phyloP scores from a whole-genome alignment of 2,329 filamentous ascomycete species.

The Alternaria longipes region DNA sequence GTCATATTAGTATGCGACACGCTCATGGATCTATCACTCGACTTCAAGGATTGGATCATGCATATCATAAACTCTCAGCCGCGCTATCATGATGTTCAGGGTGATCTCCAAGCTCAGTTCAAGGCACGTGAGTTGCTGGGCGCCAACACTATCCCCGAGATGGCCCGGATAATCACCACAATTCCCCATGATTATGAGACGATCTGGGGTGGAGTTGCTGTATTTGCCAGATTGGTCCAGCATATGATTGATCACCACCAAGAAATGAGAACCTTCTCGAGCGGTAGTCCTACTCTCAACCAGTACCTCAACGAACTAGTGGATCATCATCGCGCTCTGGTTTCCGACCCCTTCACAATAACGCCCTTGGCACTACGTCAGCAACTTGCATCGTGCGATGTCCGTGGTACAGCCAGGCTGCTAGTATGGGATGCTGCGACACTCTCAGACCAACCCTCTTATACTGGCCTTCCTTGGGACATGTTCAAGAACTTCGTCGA shows the following conservation, averaged over 20 bases:
- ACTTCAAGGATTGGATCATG: neutral
- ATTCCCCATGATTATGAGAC: neutral
- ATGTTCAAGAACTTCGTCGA: neutral
- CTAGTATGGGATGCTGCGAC: neutral
- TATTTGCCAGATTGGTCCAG: neutral
- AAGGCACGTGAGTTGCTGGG: neutral
- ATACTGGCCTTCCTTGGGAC: neutral
- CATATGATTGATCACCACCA: neutral
- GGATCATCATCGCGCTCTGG: neutral
- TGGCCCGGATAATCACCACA: neutral
- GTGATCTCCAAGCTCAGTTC: neutral
- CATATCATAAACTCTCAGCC: neutral
- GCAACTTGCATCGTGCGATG: neutral
- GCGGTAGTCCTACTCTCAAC: neutral
- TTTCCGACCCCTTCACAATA: neutral
- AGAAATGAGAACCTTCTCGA: neutral
- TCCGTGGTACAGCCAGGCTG: neutral
- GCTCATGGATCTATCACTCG: neutral
- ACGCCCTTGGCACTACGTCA: neutral
- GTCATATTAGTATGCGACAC: neutral
- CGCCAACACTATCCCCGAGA: neutral
- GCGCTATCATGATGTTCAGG: neutral
- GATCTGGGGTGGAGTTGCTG: neutral
- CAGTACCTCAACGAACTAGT: neutral
- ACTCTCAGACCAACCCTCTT: neutral